Base-by-base conservation (phyloP, 2,329 filamentous ascomycete species). In the Colletotrichum sp. region DNA sequence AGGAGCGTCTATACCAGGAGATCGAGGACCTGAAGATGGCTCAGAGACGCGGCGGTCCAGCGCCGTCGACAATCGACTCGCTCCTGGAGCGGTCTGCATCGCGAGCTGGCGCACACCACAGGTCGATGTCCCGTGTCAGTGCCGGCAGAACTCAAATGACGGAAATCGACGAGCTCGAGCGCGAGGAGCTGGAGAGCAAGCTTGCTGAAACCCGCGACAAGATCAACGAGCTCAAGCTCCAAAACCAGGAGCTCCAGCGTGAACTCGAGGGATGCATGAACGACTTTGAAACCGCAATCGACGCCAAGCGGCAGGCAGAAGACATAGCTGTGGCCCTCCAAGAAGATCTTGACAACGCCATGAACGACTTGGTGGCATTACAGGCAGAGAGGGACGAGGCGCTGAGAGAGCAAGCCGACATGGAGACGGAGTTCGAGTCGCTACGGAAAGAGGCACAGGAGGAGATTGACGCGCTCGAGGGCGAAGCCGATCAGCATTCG, bases 11-110 rank as follows among this genome's bases (percentile, higher is more conserved):
- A 10, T 98, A 99, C 84, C 95, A 98, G 82, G 96, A 99, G 83
- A 99, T 99, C 78, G 97, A 99, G 85, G 96, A 98, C 77, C 89
- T 99, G 77, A 99, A 99, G 86, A 92, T 99, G 80, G 92, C 94
- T 3, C 93, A 96, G 79, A 93, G 96, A 71, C 93, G 95, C 78
- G 92, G 92, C 34, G 94, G 90, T 79, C 81, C 88, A 6, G 89
- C 90, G 1, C 89, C 90, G 0, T 92, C 91, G 1, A 92, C 95
- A 2, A 93, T 96, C 8, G 97, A 99, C 82, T 98, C 96, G 82
- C 94, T 99, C 59, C 91, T 99, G 36, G 97, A 99, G 76, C 92
- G 97, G n/a, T 98, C 96, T 1, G 95, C 96, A 15, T 98, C 96
- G 5, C 93, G 96, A 57, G 93, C 95, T 12, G 91, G 92, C 7